Evolutionary conservation across 2,329 filamentous ascomycete species (phyloP).

Genomic region (Pyrenochaeta sp.): DNA sequence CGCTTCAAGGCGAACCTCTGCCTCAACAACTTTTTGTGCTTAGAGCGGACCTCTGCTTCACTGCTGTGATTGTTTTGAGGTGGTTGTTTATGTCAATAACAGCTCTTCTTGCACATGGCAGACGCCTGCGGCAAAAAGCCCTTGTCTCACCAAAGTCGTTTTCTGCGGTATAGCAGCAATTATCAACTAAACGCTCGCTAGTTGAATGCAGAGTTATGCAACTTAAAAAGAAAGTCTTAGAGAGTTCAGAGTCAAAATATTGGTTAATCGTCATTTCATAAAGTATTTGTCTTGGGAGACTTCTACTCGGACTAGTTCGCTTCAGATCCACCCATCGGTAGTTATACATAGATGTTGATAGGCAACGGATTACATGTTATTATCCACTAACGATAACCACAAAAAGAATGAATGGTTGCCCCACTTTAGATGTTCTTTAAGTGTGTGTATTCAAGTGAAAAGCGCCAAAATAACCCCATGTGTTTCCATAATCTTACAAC

Average conservation of each 20-base stretch:
- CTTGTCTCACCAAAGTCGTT: too few species aligned
- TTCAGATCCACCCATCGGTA: not conserved
- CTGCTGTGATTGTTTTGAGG: not conserved
- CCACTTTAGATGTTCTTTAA: slow-evolving; percentile 36
- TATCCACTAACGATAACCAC: slow-evolving; percentile 38
- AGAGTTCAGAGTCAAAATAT: too few species aligned
- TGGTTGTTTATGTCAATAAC: too few species aligned
- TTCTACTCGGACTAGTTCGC: not conserved
- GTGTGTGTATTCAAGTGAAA: slow-evolving; percentile 18
- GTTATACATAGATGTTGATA: slow-evolving; percentile 31
- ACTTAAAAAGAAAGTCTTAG: too few species aligned
- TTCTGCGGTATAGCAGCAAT: too few species aligned
- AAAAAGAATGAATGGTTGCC: slow-evolving; percentile 49
- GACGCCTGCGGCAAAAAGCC: too few species aligned
- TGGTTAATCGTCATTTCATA: not conserved
- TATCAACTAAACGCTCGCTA: too few species aligned
- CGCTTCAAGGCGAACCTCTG: slow-evolving; percentile 21
- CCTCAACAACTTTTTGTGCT: not conserved
- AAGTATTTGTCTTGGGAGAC: not conserved
- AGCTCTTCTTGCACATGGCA: too few species aligned
- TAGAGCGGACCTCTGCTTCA: slow-evolving; percentile 21
- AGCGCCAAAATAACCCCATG: slow-evolving; percentile 6
- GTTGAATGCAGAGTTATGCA: too few species aligned
- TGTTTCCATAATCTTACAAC: slow-evolving; percentile 1
- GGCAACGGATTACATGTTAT: slow-evolving; percentile 49